These are phyloP conservation scores for Circinella minor DNA, from an alignment of 371 early-diverging fungal species.

Conservation along the genomic window DNA sequence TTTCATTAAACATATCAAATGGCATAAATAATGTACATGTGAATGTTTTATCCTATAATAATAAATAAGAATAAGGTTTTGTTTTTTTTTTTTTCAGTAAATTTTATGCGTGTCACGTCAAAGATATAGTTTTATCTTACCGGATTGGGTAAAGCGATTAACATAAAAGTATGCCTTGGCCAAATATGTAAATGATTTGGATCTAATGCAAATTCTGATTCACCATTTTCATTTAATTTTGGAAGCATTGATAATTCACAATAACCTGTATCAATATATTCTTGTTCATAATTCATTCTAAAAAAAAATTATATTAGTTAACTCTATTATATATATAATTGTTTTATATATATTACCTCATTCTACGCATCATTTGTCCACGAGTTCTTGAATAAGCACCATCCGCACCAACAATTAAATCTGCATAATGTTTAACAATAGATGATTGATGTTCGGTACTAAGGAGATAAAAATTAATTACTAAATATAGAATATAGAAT, in stretches of 20 bases:
- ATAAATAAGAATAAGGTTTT: neutral
- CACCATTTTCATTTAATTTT: conserved; percentile 41
- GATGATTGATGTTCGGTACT: too few species aligned
- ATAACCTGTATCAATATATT: conserved; percentile 91
- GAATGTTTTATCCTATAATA: conserved; percentile 81
- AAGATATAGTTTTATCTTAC: conserved; percentile 42
- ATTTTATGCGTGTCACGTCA: neutral
- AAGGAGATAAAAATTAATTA: too few species aligned
- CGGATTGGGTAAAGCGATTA: conserved; percentile 95
- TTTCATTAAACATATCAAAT: conserved; percentile 78
- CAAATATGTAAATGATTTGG: conserved; percentile 96
- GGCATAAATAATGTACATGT: conserved; percentile 98
- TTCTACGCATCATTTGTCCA: conserved; percentile 73
- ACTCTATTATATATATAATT: conserved; percentile 31
- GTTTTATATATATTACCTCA: conserved; percentile 52
- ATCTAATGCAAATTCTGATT: conserved; percentile 79
- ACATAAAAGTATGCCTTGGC: conserved; percentile 94
- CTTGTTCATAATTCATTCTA: conserved; percentile 84
- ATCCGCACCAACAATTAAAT: conserved; percentile 94
- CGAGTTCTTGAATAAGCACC: conserved; percentile 90
- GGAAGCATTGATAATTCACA: conserved; percentile 89
- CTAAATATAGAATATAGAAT: too few species aligned
- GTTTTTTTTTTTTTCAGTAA: neutral
- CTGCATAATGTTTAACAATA: conserved; percentile 45
- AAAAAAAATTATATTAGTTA: neutral